These are phyloP conservation scores for Crucibulum laeve DNA, from an alignment of 768 basidiomycete species.

Conservation along the genomic window DNA sequence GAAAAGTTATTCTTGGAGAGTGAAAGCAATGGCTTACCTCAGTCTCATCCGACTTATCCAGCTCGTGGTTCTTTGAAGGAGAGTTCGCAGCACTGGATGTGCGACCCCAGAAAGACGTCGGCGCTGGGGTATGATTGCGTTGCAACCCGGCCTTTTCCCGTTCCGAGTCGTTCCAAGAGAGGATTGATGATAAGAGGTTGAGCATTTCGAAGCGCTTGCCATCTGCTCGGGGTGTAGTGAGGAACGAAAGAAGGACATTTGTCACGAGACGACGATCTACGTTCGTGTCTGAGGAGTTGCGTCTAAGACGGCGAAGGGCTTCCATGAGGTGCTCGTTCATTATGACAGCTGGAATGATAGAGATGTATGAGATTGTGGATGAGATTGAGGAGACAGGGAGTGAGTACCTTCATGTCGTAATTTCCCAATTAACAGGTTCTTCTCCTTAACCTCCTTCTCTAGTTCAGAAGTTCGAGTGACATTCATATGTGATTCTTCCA, in stretches of 20 bases:
- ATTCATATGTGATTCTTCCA: constrained; percentile 71
- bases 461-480: constrained; percentile 65
- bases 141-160: constrained; percentile 88
- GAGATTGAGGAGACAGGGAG: constrained; percentile 1
- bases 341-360: constrained; percentile 66
- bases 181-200: constrained; percentile 77
- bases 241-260: constrained; percentile 88
- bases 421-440: constrained; percentile 92
- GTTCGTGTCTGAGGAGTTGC: constrained; percentile 82
- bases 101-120: constrained; percentile 39
- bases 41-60: constrained; percentile 80
- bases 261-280: constrained; percentile 93
- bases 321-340: constrained; percentile 98
- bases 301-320: constrained; percentile 89
- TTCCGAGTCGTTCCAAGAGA: constrained; percentile 91
- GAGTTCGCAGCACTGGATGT: constrained; percentile 24
- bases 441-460: constrained; percentile 92
- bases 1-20: constrained; percentile 1
- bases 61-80: constrained; percentile 44
- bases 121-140: constrained; percentile 30
- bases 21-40: constrained; percentile 45
- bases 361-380: not conserved
- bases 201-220: constrained; percentile 97
- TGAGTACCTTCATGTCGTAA: constrained; percentile 84
- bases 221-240: constrained; percentile 87